These are phyloP conservation scores for Pseudogymnoascus sp. DNA, from an alignment of 2,329 filamentous ascomycete genomes.

Conservation along the genomic window DNA sequence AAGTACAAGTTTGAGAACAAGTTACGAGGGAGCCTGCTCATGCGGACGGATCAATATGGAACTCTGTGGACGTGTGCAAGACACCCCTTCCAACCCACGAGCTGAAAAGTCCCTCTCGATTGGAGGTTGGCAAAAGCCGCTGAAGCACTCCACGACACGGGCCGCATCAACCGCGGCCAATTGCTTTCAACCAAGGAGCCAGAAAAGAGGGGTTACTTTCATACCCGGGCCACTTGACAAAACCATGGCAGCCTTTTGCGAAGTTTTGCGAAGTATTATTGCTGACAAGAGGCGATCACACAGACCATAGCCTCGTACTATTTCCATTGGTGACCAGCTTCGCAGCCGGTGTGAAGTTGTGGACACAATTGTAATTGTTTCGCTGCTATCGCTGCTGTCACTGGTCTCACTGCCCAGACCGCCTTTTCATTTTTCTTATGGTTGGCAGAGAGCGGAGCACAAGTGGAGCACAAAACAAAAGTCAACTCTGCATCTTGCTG, in stretches of 20 bases:
- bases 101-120: not conserved
- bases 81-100: not conserved
- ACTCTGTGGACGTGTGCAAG: not conserved
- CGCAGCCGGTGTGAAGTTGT: not conserved
- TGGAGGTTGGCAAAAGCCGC: not conserved
- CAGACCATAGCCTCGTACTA: not conserved
- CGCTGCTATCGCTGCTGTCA: not conserved
- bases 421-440: slow-evolving; percentile 3
- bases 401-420: slow-evolving; percentile 1
- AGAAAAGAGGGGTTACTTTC: not conserved
- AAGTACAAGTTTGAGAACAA: not conserved
- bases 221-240: not conserved
- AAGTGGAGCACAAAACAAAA: not conserved
- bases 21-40: not conserved
- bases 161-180: slow-evolving; percentile 3
- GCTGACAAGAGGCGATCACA: slow-evolving; percentile 2
- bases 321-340: not conserved
- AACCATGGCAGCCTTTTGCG: not conserved
- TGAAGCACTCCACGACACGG: not conserved
- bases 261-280: not conserved
- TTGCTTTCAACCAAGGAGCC: not conserved
- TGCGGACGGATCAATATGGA: slow-evolving; percentile 2
- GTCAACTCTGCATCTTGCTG: not conserved
- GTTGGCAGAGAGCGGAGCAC: slow-evolving; percentile 5
- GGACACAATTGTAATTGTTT: not conserved